These are phyloP conservation scores for Blastobotrys attinorum DNA, from an alignment of 805 yeast genomes.

Conservation along the genomic window DNA sequence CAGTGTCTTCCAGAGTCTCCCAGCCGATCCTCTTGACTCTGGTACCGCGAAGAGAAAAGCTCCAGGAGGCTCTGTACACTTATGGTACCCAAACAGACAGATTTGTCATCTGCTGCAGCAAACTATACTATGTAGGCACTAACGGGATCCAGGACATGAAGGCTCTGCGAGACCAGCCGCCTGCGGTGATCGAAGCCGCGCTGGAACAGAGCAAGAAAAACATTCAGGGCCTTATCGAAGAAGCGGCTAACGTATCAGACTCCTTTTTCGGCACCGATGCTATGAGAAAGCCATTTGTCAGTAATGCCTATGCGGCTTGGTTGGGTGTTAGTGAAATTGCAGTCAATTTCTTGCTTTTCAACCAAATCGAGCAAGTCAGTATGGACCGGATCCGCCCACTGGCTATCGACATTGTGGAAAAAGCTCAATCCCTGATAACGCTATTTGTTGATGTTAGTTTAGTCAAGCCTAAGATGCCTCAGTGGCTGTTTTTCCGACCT, in stretches of 20 bases:
- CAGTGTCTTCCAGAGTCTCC: not conserved
- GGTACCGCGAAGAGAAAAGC: not conserved
- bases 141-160: not conserved
- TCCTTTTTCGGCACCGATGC: not conserved
- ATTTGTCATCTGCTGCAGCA: not conserved
- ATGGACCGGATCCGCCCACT: not conserved
- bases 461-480: not conserved
- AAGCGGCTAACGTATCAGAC: not conserved
- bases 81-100: not conserved
- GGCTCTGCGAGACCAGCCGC: not conserved
- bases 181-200: not conserved
- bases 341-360: not conserved
- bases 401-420: not conserved
- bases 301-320: not conserved
- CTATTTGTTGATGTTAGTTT: not conserved
- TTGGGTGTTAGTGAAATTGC: not conserved
- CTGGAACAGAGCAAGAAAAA: not conserved
- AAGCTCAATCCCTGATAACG: not conserved
- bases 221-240: not conserved
- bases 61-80: not conserved
- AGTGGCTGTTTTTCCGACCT: not conserved
- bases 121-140: not conserved
- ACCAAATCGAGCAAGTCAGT: not conserved
- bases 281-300: not conserved
- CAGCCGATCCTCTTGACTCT: not conserved